Evolutionary conservation across 139 green algal genomes (phyloP).

Genomic region (Tetradesmus obliquus): DNA sequence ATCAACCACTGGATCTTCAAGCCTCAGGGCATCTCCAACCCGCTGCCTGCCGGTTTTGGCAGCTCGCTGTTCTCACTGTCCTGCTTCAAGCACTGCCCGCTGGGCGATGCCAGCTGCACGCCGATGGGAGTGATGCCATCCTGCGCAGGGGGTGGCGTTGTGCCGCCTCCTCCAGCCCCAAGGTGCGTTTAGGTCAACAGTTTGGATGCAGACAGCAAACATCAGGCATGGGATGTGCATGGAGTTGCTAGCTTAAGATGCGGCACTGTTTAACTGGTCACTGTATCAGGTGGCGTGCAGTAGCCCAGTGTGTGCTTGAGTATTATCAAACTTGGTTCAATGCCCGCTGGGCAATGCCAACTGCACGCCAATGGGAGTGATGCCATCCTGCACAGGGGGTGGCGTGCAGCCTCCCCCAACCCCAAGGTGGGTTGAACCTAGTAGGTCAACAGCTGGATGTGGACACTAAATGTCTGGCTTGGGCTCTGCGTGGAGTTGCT

Average conservation of each 20-base stretch:
- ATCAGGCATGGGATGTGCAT: too few species aligned
- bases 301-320: too few species aligned
- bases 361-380: neutral
- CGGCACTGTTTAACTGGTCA: too few species aligned
- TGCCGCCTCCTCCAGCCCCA: neutral
- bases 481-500: too few species aligned
- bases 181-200: neutral
- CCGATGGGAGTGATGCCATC: neutral
- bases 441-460: neutral
- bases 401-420: neutral
- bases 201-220: too few species aligned
- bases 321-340: neutral
- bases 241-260: too few species aligned
- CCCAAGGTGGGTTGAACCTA: too few species aligned
- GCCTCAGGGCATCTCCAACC: neutral
- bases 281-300: too few species aligned
- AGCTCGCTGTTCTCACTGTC: neutral
- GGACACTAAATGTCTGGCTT: too few species aligned
- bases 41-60: neutral
- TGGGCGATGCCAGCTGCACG: neutral
- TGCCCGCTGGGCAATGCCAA: neutral
- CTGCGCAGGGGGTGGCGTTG: neutral
- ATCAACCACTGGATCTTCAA: conserved; percentile 25
- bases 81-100: conserved; percentile 1
- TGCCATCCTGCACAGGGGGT: neutral